These are phyloP conservation scores for Emergomyces africanus DNA, from an alignment of 2,329 filamentous ascomycete species.

Conservation along the genomic window DNA sequence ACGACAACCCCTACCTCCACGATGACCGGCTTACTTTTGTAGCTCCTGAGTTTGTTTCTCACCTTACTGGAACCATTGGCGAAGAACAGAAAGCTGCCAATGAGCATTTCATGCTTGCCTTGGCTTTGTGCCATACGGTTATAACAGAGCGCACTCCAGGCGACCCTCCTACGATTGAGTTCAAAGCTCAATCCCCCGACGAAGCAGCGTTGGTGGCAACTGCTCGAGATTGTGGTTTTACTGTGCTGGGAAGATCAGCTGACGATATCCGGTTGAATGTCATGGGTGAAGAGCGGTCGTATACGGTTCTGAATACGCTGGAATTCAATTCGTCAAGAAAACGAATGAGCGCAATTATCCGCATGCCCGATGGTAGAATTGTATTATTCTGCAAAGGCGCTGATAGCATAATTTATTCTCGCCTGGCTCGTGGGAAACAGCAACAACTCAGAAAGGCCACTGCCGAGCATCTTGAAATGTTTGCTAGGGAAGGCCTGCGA, in stretches of 20 bases:
- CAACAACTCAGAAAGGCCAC: constrained; percentile 68
- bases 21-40: constrained; percentile 88
- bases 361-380: constrained; percentile 84
- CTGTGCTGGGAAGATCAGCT: constrained; percentile 65
- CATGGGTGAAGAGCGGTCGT: constrained; percentile 72
- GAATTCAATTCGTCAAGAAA: constrained; percentile 97
- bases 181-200: constrained; percentile 95
- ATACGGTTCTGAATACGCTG: constrained; percentile 81
- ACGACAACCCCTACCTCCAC: constrained; percentile 82
- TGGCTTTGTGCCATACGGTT: constrained; percentile 94
- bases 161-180: constrained; percentile 81
- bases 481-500: constrained; percentile 85
- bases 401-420: constrained; percentile 92
- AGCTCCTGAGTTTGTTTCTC: constrained; percentile 75
- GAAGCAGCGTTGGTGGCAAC: constrained; percentile 91
- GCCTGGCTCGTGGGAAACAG: constrained; percentile 75
- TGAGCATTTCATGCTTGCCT: constrained; percentile 82
- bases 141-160: constrained; percentile 82
- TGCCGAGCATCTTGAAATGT: constrained; percentile 91
- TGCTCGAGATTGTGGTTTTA: constrained; percentile 90
- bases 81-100: constrained; percentile 64
- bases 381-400: constrained; percentile 94
- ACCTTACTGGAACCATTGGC: constrained; percentile 66
- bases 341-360: constrained; percentile 92
- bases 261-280: constrained; percentile 79